phyloP scores from a whole-genome alignment of 495 filamentous ascomycete genomes.

The Aspergillus bridgeri region DNA sequence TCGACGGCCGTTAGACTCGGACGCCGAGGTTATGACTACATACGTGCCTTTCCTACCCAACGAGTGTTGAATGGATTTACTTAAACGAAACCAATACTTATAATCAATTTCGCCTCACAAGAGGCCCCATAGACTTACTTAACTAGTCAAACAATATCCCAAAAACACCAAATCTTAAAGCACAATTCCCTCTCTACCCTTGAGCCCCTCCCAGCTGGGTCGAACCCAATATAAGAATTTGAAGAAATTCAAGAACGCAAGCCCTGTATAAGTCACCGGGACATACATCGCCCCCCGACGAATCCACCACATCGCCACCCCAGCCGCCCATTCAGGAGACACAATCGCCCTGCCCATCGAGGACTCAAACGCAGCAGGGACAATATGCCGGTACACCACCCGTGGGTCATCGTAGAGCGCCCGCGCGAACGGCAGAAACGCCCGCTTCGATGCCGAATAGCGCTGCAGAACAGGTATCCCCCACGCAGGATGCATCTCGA shows the following conservation, averaged over 20 bases:
- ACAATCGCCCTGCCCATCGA: constrained; percentile 5
- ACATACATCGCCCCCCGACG: constrained; percentile 16
- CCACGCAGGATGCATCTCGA: constrained; percentile 7
- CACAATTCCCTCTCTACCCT: too few relatives aligned
- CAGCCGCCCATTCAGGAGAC: constrained; percentile 13
- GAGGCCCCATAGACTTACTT: too few relatives aligned
- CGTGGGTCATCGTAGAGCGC: constrained; percentile 11
- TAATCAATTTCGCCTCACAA: too few relatives aligned
- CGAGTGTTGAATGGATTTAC: too few relatives aligned
- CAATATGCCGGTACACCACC: constrained; percentile 16
- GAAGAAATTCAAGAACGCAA: constrained; percentile 14
- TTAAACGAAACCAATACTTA: too few relatives aligned
- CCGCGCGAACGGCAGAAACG: constrained; percentile 16
- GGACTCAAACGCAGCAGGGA: constrained; percentile 10
- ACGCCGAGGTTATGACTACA: background rate
- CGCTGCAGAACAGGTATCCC: constrained; percentile 6
- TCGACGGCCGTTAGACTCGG: background rate
- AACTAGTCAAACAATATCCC: too few relatives aligned
- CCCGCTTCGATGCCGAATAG: constrained; percentile 8
- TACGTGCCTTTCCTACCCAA: too few relatives aligned
- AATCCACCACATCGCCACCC: constrained; percentile 18
- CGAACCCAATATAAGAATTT: constrained; percentile 10
- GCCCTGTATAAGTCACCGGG: constrained; percentile 13
- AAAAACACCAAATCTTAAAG: too few relatives aligned
- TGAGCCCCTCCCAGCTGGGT: background rate